phyloP scores from a whole-genome alignment of 2,329 filamentous ascomycete genomes.

The Leptographium flavum region DNA sequence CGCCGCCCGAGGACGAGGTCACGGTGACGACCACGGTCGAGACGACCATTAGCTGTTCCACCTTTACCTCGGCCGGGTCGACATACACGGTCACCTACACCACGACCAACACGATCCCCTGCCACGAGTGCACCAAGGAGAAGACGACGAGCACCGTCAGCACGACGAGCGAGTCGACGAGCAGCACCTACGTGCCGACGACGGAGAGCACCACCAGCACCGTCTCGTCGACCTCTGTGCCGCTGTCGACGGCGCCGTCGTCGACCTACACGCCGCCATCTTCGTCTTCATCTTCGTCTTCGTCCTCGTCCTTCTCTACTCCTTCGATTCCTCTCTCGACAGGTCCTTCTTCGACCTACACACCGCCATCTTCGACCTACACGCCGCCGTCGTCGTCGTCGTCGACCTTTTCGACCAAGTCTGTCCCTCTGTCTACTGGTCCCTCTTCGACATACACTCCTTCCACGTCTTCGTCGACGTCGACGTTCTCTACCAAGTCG shows the following conservation, averaged over 20 bases:
- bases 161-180: neutral
- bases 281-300: no score
- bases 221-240: neutral
- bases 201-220: neutral
- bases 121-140: constrained; percentile 1
- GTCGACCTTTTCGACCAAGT: neutral
- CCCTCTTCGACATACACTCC: neutral
- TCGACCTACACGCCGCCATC: no score
- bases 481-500: neutral
- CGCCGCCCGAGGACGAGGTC: neutral
- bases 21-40: constrained; percentile 1
- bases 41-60: neutral
- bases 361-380: no score
- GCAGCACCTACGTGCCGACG: neutral
- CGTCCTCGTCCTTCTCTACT: no score
- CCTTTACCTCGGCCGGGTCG: constrained; percentile 1
- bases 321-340: no score
- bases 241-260: no score
- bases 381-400: neutral
- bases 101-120: neutral
- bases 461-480: neutral
- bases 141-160: neutral
- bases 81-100: constrained; percentile 6
- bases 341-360: no score
- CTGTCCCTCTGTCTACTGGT: neutral